phyloP scores from a whole-genome alignment of 495 filamentous ascomycete genomes.

The Umbilicaria muhlenbergii region DNA sequence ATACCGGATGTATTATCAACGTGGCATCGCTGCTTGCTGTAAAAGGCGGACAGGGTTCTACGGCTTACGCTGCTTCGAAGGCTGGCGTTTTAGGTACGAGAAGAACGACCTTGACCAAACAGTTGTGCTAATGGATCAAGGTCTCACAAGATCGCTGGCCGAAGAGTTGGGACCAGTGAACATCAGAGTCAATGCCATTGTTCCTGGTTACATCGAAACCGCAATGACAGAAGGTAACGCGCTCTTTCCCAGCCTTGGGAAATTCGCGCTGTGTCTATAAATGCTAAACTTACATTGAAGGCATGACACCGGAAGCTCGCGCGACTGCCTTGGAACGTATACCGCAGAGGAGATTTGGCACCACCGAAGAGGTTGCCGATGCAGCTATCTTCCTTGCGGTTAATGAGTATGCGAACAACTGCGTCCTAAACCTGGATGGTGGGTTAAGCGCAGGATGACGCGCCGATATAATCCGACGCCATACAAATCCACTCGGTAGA shows the following conservation, averaged over 20 bases:
- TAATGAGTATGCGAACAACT: conserved; percentile 72
- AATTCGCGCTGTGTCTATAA: background rate
- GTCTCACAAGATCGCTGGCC: conserved; percentile 57
- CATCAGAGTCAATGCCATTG: conserved; percentile 61
- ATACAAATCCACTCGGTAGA: too few relatives aligned
- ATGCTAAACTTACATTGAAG: background rate
- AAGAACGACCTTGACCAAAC: too few relatives aligned
- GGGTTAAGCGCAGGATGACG: conserved; percentile 44
- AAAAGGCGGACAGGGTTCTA: conserved; percentile 46
- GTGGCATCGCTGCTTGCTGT: conserved; percentile 55
- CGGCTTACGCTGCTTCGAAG: conserved; percentile 66
- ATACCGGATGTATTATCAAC: conserved; percentile 52
- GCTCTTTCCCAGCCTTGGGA: background rate
- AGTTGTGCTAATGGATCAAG: too few relatives aligned
- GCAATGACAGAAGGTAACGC: conserved; percentile 55
- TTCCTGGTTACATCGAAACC: conserved; percentile 74
- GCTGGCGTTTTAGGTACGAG: conserved; percentile 46
- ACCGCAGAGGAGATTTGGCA: conserved; percentile 55
- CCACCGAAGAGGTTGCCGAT: conserved; percentile 57
- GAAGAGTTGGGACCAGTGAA: conserved; percentile 40
- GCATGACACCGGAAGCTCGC: background rate
- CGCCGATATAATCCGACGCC: too few relatives aligned
- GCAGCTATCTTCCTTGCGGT: conserved; percentile 63
- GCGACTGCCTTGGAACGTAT: conserved; percentile 23
- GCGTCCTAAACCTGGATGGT: conserved; percentile 74